These are phyloP conservation scores for Verticillium klebahnii DNA, from an alignment of 2,329 filamentous ascomycete genomes.

Conservation along the genomic window DNA sequence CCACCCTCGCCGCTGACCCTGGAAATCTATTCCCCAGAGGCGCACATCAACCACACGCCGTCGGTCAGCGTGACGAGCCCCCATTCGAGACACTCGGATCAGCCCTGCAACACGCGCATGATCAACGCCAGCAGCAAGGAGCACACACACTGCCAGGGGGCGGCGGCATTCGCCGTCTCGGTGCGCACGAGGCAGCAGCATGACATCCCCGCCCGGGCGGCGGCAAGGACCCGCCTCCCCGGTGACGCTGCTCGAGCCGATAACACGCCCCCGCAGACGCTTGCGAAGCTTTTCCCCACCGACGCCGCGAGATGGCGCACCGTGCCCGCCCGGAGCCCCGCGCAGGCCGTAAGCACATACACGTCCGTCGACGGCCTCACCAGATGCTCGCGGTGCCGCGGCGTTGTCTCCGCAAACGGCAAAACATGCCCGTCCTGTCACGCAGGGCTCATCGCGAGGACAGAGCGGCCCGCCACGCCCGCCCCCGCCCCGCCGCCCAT, in stretches of 20 bases:
- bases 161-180: no score
- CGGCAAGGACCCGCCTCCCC: neutral
- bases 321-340: neutral
- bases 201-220: neutral
- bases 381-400: neutral
- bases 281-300: neutral
- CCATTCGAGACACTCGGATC: neutral
- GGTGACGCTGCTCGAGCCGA: neutral
- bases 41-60: no score
- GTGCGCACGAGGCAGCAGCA: neutral
- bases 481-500: neutral
- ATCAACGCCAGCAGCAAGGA: neutral
- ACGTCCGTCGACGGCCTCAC: neutral
- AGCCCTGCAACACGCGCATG: neutral
- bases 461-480: neutral
- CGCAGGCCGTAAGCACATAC: neutral
- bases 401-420: no score
- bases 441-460: no score
- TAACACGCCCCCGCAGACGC: neutral
- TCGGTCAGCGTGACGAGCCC: no score
- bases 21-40: neutral
- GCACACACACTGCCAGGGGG: neutral
- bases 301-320: neutral
- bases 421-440: no score
- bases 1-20: no score